Base-by-base conservation (phyloP, 495 filamentous ascomycete species). In the Usnea hakonensis region DNA sequence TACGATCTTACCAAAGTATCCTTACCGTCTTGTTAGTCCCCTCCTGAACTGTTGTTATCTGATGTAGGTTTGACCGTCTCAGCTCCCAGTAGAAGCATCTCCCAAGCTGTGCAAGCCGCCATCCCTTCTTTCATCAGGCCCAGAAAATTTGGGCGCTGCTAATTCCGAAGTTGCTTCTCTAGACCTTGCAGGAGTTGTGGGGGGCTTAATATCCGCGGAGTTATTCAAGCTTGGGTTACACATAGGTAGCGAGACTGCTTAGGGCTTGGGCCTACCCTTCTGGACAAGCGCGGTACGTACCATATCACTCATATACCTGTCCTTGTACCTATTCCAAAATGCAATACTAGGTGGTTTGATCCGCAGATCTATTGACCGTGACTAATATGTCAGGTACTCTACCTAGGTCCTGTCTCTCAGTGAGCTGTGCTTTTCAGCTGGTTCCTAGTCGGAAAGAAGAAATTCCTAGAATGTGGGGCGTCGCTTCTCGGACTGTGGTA, bases 151-250 rank as follows among this genome's bases (percentile, higher is more conserved):
- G 53, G 53, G 53, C 19, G 21, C 53, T 55, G 53, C 53, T 55
- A 26, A 55, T 55, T 55, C 53, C 6, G 53, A n/a, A 55, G 28
- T 30, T 55, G 53, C 53, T 55, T 55, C 5, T 17, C 53, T 55
- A 32, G 53, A 55, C 3, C 53, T 55, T 55, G 53, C 53, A 32
- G 53, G 53, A 55, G 33, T 55, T 55, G 53, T 55, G 28, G 53
- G 53, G 28, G 53, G 53, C 28, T 21, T 55, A 32, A 32, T 16
- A 16, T 55, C 16, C 23, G 53, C 53, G 53, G 53, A 28, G 19
- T 55, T 55, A 28, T 55, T 55, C 28, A 32, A 55, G 53, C 53
- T 55, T 55, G 53, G 53, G 21, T 55, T 32, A 55, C 53, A 55
- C 53, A 55, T 55, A 55, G 53, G 53, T 55, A 28, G 53, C 17